Percentiles rank a stretch among this genome's conserved stretches.
Evolutionary conservation across 1,284 basidiomycete species (phyloP).

Genomic region (Cutaneotrichosporon arboriforme): DNA sequence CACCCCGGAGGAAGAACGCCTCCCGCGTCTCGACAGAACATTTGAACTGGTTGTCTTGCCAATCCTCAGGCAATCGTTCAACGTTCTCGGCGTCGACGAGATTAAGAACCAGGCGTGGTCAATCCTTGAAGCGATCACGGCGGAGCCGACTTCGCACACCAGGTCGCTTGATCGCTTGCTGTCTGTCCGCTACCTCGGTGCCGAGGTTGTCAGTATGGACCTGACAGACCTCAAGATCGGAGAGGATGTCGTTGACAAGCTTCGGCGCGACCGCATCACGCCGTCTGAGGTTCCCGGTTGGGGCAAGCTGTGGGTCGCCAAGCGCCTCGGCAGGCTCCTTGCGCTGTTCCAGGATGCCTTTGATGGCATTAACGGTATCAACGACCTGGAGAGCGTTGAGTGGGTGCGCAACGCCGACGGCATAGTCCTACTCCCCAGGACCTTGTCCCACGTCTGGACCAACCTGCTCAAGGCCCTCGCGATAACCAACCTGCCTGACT

Average conservation of each 20-base stretch:
- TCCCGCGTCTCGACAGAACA: slow-evolving; percentile 30
- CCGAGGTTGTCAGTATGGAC: slow-evolving; percentile 26
- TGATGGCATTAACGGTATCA: slow-evolving; percentile 29
- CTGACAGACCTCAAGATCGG: slow-evolving; percentile 1
- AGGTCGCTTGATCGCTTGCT: slow-evolving; percentile 28
- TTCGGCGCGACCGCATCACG: slow-evolving; percentile 21
- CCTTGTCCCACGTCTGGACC: slow-evolving; percentile 30
- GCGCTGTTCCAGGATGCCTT: slow-evolving; percentile 32
- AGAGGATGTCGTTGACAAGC: background rate
- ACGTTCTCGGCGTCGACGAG: slow-evolving; percentile 33
- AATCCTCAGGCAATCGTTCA: slow-evolving; percentile 27
- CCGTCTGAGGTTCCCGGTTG: slow-evolving; percentile 34
- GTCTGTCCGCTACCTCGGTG: slow-evolving; percentile 24
- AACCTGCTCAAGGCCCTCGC: slow-evolving; percentile 34
- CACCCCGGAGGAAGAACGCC: slow-evolving; percentile 20
- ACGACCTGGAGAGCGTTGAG: slow-evolving; percentile 14
- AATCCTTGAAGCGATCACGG: slow-evolving; percentile 37
- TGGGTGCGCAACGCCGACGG: slow-evolving; percentile 23
- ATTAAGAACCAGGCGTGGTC: slow-evolving; percentile 37
- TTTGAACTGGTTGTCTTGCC: slow-evolving; percentile 38
- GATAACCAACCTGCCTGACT: slow-evolving; percentile 9
- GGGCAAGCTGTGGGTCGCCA: slow-evolving; percentile 35
- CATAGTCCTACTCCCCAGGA: slow-evolving; percentile 22
- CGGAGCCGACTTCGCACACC: background rate
- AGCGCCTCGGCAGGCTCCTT: slow-evolving; percentile 31